Base-by-base conservation (phyloP, 352 stramenopile genomes). In the Phytopythium ostracodes region DNA sequence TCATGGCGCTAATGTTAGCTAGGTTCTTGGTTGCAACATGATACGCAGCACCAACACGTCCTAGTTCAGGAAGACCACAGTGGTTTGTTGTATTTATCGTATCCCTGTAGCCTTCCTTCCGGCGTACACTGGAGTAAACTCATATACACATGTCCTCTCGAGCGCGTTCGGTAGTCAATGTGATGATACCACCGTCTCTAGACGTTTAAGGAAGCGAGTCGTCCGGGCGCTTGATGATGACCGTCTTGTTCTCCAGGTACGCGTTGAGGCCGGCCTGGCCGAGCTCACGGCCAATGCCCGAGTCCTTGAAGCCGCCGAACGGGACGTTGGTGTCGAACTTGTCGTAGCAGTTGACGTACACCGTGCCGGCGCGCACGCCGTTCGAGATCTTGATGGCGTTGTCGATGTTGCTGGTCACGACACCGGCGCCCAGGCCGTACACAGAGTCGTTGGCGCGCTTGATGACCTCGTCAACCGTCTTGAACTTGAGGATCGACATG, bases 321-420 rank as follows among this genome's bases (percentile, higher is more conserved):
- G 85, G 80, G 53, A 95, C 89, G 60, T 86, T 81, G 15, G 71
- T 66, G 59, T 96, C 91, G 27, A 96, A 92, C 25, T 96, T 67
- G 56, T 97, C 78, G 76, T 98, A 98, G 72, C 84, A 96, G 79
- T 98, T 99, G 18, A 98, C 83, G 67, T 94, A 97, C 44, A 98
- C 89, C 14, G 97, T 97, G 29, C 96, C 95, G 58, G 81, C 77
- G 50, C 96, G 85, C 10, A 99, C 73, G 10, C 69, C 75, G 60
- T 96, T 88, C 53, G 89, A 84, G 64, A 98, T 87, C 59, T 90
- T 81, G 66, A 97, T 88, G 9, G 82, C 84, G 53, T 92, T 84
- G 51, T 79, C 72, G n/a, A 98, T 51, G 68, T 94, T 91, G 51
- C 78, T 78, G 6, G 92, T 98, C 60, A 91, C 97, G 46, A 98